phyloP scores from a whole-genome alignment of 805 yeast genomes.

The Yarrowia keelungensis region DNA sequence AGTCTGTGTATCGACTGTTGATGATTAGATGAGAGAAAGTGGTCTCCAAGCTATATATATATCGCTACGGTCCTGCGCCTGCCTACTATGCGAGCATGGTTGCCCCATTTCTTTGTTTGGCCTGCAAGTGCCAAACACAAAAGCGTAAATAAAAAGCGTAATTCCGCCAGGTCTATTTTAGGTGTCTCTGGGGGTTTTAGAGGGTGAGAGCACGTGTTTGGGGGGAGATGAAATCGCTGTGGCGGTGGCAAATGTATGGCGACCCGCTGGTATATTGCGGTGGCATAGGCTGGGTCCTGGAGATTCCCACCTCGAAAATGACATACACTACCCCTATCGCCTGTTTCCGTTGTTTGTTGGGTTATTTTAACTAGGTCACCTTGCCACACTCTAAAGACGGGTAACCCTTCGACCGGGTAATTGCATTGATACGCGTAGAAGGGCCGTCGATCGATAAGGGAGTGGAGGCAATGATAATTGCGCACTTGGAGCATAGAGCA shows the following conservation, averaged over 20 bases:
- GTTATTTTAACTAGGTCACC: constrained; percentile 5
- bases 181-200: constrained; percentile 17
- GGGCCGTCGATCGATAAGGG: constrained; percentile 27
- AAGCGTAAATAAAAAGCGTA: constrained; percentile 1
- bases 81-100: constrained; percentile 33
- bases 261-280: too few relatives aligned
- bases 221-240: neutral
- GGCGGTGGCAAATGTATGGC: constrained; percentile 1
- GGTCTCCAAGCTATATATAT: constrained; percentile 22
- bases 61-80: constrained; percentile 37
- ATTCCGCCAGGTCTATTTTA: constrained; percentile 30
- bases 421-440: constrained; percentile 34
- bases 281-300: too few relatives aligned
- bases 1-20: constrained; percentile 16
- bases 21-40: constrained; percentile 1
- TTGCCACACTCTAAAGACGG: constrained; percentile 16
- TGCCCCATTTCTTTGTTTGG: constrained; percentile 37
- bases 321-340: neutral
- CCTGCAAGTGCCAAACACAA: constrained; percentile 27
- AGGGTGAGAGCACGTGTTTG: constrained; percentile 24
- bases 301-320: too few relatives aligned
- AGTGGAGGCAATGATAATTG: constrained; percentile 11
- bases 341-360: neutral
- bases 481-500: neutral
- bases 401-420: constrained; percentile 32